A percentile compares a stretch with the other conserved stretches of the same genome.
phyloP scores from a whole-genome alignment of 305 asterid species.

The Solanum hybrid region DNA sequence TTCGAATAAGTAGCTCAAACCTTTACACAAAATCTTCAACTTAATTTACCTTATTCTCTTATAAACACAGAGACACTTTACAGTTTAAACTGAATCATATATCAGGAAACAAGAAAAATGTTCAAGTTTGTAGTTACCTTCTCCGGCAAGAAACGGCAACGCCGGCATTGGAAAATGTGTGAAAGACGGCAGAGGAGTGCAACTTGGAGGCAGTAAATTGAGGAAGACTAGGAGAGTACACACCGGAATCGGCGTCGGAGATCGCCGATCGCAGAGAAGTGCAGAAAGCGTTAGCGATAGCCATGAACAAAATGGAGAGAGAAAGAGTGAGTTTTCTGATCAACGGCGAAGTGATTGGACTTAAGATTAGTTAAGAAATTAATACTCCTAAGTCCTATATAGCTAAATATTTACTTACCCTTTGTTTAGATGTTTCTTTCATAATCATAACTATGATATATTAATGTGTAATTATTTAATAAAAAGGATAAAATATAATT shows the following conservation, averaged over 20 bases:
- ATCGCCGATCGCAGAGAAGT: constrained; percentile 24
- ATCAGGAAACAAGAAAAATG: constrained; percentile 4
- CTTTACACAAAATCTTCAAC: not conserved
- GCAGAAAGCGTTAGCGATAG: constrained; percentile 39
- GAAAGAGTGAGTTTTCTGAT: not conserved
- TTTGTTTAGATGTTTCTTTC: not conserved
- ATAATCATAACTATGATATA: not conserved
- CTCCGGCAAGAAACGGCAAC: not conserved
- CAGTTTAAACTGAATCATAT: not conserved
- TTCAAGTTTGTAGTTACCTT: constrained; percentile 21
- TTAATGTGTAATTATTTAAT: not conserved
- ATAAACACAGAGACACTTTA: not conserved
- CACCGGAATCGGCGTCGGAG: constrained; percentile 3
- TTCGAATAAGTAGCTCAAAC: not conserved
- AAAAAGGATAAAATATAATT: too few species aligned
- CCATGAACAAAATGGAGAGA: constrained; percentile 21
- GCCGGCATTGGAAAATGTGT: constrained; percentile 2
- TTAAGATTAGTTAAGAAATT: not conserved
- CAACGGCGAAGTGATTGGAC: not conserved
- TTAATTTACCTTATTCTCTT: not conserved
- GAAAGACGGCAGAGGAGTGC: constrained; percentile 14
- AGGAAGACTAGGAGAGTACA: constrained; percentile 1
- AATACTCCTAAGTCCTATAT: not conserved
- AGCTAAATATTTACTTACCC: not conserved
- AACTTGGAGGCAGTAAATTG: constrained; percentile 13